Evolutionary conservation across 2,329 filamentous ascomycete genomes (phyloP).

Genomic region (Plectosphaerella plurivora): DNA sequence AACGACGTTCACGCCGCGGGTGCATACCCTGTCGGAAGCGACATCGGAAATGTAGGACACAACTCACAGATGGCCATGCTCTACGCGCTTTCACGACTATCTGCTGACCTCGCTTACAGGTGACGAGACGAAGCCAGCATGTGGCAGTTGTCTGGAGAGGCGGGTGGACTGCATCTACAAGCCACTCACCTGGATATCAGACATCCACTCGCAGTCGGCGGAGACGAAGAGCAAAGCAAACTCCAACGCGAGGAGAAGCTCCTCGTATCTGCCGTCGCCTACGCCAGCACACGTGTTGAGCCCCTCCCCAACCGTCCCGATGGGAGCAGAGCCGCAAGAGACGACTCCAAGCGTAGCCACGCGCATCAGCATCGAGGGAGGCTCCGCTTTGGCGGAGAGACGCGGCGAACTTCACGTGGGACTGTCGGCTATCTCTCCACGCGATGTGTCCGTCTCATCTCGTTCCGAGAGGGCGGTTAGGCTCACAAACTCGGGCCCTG

Average conservation of each 20-base stretch:
- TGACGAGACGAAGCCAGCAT: conserved; percentile 1
- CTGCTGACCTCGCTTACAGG: not conserved
- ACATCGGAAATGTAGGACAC: conserved; percentile 9
- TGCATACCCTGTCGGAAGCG: conserved; percentile 10
- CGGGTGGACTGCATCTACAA: not conserved
- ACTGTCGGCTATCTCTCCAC: not conserved
- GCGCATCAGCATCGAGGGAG: no score
- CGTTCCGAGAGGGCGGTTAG: not conserved
- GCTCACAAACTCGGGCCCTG: not conserved
- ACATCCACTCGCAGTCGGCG: not conserved
- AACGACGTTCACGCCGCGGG: conserved; percentile 5
- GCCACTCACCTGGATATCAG: not conserved
- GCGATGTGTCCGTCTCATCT: not conserved
- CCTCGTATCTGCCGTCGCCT: not conserved
- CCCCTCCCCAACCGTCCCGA: not conserved
- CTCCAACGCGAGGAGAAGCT: not conserved
- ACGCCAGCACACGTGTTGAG: not conserved
- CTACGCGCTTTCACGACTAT: no score
- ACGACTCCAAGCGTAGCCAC: no score
- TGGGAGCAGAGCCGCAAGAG: no score
- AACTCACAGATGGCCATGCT: not conserved
- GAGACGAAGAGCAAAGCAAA: not conserved
- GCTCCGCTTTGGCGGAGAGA: no score
- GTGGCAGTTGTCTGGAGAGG: not conserved
- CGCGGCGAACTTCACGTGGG: not conserved